These are phyloP conservation scores for Clathrospora elynae DNA, from an alignment of 2,329 filamentous ascomycete species.

Conservation along the genomic window DNA sequence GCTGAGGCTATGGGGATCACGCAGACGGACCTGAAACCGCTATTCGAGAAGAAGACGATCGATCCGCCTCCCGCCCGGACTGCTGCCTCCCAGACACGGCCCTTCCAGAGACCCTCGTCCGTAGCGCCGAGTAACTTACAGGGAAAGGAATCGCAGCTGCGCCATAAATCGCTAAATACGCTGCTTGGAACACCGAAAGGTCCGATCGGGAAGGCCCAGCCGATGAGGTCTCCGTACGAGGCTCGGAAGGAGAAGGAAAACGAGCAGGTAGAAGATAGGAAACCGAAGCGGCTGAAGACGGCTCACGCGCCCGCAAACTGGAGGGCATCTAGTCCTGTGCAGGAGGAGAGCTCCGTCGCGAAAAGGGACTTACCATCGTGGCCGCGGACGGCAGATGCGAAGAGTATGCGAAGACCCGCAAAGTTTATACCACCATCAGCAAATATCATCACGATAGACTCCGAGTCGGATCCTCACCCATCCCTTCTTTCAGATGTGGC, in stretches of 20 bases:
- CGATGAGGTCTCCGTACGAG: slow-evolving; percentile 71
- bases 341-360: slow-evolving; percentile 15
- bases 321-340: slow-evolving; percentile 23
- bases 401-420: slow-evolving; percentile 19
- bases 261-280: slow-evolving; percentile 40
- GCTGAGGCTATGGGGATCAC: slow-evolving; percentile 72
- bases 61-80: slow-evolving; percentile 26
- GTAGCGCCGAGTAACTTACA: slow-evolving; percentile 22
- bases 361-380: slow-evolving; percentile 25
- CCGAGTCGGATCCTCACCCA: slow-evolving; percentile 36
- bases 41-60: slow-evolving; percentile 72
- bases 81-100: slow-evolving; percentile 24
- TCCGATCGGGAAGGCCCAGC: slow-evolving; percentile 64
- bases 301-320: slow-evolving; percentile 13
- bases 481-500: slow-evolving; percentile 31
- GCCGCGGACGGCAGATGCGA: slow-evolving; percentile 34
- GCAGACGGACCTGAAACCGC: slow-evolving; percentile 76
- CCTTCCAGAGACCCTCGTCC: slow-evolving; percentile 27
- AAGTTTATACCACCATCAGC: slow-evolving; percentile 29
- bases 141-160: slow-evolving; percentile 48
- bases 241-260: slow-evolving; percentile 45
- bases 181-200: slow-evolving; percentile 69
- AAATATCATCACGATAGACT: slow-evolving; percentile 45
- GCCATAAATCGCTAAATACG: slow-evolving; percentile 65
- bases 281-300: slow-evolving; percentile 49